Evolutionary conservation across 352 stramenopile genomes (phyloP), one percentile per base, ranked within the genome.

Genomic region (Poterioochromonas sp.): DNA sequence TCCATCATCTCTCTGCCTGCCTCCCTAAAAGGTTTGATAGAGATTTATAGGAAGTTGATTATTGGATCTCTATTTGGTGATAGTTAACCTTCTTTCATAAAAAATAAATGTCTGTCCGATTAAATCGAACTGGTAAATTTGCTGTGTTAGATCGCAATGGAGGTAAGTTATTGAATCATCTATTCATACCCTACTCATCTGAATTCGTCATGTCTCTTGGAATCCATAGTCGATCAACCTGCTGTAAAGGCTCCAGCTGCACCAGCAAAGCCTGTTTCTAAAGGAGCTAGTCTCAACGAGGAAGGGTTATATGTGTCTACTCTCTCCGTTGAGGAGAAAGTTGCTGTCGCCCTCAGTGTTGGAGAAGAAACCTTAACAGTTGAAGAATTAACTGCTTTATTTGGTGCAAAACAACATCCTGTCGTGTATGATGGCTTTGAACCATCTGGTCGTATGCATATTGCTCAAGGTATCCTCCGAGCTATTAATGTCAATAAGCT

Each of bases 341-440:
- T 88, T 76, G 83, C 86, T 0, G 78, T 93, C 49, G 86, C 87
- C 51, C 88, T 88, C 76, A 92, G 88, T 43, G 91, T 97, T 0
- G 92, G 87, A 41, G 91, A 96, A 76, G 92, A 97, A 81, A 95
- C 91, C 81, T 94, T 96, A 64, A 91, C 83, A 69, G 81, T 81
- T 54, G 91, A 86, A 73, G 91, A 97, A 58, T 81, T 97, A 22
- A 82, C 82, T 44, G 82, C 78, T 65, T 78, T 95, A 39, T 81
- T 97, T 40, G 86, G 91, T 80, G 94, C 94, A 80, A 95, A 95
- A 85, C 74, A 80, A 8, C 83, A 95, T 79, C 91, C 91, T 0
- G 85, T 96, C 68, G 92, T 90, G 79, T 99, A 99, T 86, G 95
- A 99, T 82, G 96, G 96, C 54, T 99, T 99, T 80, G 96, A 99